Evolutionary conservation across 805 yeast genomes (phyloP), one percentile per base, ranked within the genome.

Genomic region (Candida tammaniensis): DNA sequence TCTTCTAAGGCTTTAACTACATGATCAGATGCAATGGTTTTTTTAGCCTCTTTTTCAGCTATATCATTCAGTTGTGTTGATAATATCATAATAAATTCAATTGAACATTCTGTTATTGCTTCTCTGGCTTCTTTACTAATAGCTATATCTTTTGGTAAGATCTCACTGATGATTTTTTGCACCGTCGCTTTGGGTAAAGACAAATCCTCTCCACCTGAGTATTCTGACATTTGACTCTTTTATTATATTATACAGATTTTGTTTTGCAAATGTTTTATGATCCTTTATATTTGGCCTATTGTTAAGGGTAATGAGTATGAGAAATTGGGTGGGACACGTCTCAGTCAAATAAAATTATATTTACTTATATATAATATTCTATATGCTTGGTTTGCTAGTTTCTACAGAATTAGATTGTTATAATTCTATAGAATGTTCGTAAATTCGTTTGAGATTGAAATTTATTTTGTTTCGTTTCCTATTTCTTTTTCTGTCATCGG

Each of bases 21-120:
- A 55, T 93, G 98, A 56, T 93, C 98, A 2, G 95, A 83, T 0
- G 96, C 95, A 27, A 93, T 93, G 2, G 98, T 93, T 61, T 93
- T 93, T 59, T 93, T 93, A 35, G 94, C 80, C 55, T 93, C 98
- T 49, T 83, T 84, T 49, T 93, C 98, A 1, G 98, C 98, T 46
- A 93, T 88, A 43, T 93, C 98, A 51, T 91, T 89, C 36, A 91
- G 82, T 61, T 88, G 95, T 3, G 95, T 86, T 8, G 96, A 84
- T 27, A 91, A 67, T 39, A 91, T 86, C 95, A 93, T 91, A 40
- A 93, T 82, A 57, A 93, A 91, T 61, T 88, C 96, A 36, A 93
- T 87, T 50, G 97, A 88, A 58, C 96, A 91, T 55, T 93, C 97
- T 27, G 95, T 91, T 28, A 93, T 76, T 27, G 95, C 93, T 52